A percentile compares a stretch with the other conserved stretches of the same genome.
phyloP scores from a whole-genome alignment of 441 rosid genomes.

The Populus hybrid region DNA sequence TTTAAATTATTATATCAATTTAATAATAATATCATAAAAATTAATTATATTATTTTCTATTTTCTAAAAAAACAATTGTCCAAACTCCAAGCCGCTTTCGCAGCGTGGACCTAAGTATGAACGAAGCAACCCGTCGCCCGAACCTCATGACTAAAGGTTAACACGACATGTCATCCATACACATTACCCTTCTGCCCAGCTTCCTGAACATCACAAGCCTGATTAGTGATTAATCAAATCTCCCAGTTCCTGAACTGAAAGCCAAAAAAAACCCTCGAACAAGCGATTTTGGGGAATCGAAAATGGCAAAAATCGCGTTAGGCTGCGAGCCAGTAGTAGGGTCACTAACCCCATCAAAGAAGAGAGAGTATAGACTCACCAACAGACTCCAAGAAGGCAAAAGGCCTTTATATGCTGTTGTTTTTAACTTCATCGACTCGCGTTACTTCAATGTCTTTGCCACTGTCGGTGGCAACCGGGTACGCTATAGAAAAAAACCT shows the following conservation, averaged over 20 bases:
- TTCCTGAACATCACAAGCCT: too few relatives aligned
- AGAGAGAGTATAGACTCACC: slow-evolving; percentile 77
- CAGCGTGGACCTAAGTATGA: too few relatives aligned
- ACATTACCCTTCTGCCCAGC: background rate
- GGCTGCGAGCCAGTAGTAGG: slow-evolving; percentile 90
- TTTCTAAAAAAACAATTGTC: too few relatives aligned
- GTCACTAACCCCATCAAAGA: slow-evolving; percentile 62
- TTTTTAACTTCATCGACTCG: slow-evolving; percentile 79
- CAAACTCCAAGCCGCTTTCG: too few relatives aligned
- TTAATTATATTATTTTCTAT: too few relatives aligned
- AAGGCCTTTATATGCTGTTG: slow-evolving; percentile 82
- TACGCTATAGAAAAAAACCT: slow-evolving; percentile 11
- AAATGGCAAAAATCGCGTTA: slow-evolving; percentile 64
- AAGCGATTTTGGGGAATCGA: background rate
- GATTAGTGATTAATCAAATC: too few relatives aligned
- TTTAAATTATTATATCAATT: too few relatives aligned
- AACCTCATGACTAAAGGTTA: background rate
- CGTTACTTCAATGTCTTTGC: slow-evolving; percentile 87
- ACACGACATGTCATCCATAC: background rate
- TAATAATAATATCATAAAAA: too few relatives aligned
- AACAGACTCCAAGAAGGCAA: slow-evolving; percentile 91
- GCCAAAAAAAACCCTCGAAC: background rate
- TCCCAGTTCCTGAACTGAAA: background rate
- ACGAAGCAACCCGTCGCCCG: background rate
- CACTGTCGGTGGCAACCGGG: slow-evolving; percentile 96